These are phyloP conservation scores for Physocladia obscura DNA, from an alignment of 192 early-diverging fungal genomes.

Conservation along the genomic window DNA sequence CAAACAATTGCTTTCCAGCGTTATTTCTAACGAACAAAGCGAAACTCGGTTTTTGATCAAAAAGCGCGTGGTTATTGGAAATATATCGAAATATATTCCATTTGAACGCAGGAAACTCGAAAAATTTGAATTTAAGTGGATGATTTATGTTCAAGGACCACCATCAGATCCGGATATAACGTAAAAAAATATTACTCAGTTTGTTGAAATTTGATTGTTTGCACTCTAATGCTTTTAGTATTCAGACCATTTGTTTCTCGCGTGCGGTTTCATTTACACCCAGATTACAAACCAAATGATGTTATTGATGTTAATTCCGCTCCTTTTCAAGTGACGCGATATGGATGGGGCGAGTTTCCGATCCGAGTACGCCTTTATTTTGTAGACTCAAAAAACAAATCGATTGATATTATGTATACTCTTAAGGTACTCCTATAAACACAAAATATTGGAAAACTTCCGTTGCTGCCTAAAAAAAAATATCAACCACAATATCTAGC, in stretches of 20 bases:
- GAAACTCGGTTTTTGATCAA: constrained; percentile 58
- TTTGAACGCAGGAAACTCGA: constrained; percentile 43
- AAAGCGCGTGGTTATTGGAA: constrained; percentile 36
- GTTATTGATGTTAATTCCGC: constrained; percentile 78
- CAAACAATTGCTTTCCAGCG: too few species aligned
- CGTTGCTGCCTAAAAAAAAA: too few species aligned
- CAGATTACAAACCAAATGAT: constrained; percentile 83
- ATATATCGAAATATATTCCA: constrained; percentile 34
- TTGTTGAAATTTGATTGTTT: background rate
- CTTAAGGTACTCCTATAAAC: constrained; percentile 57
- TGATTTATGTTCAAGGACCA: constrained; percentile 78
- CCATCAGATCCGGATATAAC: constrained; percentile 35
- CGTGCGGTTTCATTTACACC: constrained; percentile 86
- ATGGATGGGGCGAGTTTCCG: constrained; percentile 94
- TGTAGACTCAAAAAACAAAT: constrained; percentile 78
- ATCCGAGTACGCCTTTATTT: constrained; percentile 81
- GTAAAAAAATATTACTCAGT: background rate
- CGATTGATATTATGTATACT: constrained; percentile 78
- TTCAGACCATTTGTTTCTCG: constrained; percentile 69
- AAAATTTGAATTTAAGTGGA: constrained; percentile 71
- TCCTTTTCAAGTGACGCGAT: constrained; percentile 81
- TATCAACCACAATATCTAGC: constrained; percentile 32
- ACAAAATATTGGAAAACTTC: too few species aligned
- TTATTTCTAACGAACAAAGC: constrained; percentile 53
- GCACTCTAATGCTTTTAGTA: constrained; percentile 13